These are phyloP conservation scores for Tricholoma bakamatsutake DNA, from an alignment of 768 basidiomycete genomes.

Conservation along the genomic window DNA sequence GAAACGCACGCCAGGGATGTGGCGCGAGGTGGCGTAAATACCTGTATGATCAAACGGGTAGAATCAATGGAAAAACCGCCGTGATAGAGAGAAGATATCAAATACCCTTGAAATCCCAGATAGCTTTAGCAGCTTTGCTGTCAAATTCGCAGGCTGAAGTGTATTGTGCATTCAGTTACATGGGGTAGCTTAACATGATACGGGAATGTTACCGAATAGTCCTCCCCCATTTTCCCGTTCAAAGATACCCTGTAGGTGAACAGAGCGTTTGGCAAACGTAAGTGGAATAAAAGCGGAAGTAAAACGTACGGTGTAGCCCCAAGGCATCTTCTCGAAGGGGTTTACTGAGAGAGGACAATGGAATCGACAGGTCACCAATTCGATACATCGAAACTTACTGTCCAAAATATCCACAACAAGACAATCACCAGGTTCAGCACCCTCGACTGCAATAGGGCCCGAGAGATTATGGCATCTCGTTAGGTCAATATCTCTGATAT, in stretches of 20 bases:
- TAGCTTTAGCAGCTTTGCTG: slow-evolving; percentile 68
- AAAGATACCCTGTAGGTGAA: slow-evolving; percentile 56
- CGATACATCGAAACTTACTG: slow-evolving; percentile 29
- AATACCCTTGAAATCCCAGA: slow-evolving; percentile 72
- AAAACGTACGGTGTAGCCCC: slow-evolving; percentile 63
- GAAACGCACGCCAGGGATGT: slow-evolving; percentile 76
- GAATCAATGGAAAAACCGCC: neutral
- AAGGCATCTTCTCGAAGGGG: slow-evolving; percentile 72
- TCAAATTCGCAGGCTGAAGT: slow-evolving; percentile 55
- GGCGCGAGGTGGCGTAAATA: slow-evolving; percentile 66
- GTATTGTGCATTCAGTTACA: neutral
- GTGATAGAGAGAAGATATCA: neutral
- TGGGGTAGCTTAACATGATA: neutral
- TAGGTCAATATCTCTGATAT: slow-evolving; percentile 60
- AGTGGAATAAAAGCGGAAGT: neutral
- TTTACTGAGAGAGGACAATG: slow-evolving; percentile 33
- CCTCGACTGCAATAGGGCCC: slow-evolving; percentile 70
- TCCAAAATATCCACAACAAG: slow-evolving; percentile 79
- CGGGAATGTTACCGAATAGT: slow-evolving; percentile 45
- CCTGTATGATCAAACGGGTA: slow-evolving; percentile 28
- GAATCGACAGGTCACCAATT: neutral
- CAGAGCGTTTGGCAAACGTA: neutral
- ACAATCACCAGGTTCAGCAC: slow-evolving; percentile 74
- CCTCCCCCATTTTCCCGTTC: slow-evolving; percentile 71
- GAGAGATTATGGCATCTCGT: slow-evolving; percentile 69